Base-by-base conservation (phyloP, 208 protist genomes). In the Leishmania martiniquensis region DNA sequence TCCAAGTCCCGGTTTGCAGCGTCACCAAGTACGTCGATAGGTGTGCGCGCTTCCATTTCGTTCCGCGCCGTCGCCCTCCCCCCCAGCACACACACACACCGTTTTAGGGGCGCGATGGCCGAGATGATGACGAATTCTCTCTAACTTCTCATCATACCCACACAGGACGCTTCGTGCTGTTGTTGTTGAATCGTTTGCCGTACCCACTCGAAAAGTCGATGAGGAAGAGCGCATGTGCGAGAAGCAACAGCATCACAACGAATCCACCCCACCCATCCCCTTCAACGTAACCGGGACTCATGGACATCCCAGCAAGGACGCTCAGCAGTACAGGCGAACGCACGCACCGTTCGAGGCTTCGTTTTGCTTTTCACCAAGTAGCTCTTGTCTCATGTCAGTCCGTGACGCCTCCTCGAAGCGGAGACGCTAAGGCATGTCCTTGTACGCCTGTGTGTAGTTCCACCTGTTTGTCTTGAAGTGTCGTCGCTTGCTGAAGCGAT, bases 401-500 rank as follows among this genome's bases (percentile, higher is more conserved):
- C 4, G 47, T 17, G n/a, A 57, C 67, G 1, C 17, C 13, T 10
- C 67, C 9, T 25, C 42, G n/a, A 5, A 17, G 39, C 39, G 42
- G 42, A 7, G 17, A 45, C 70, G 25, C 42, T 80, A 97, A 59
- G 94, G 94, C 94, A 97, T 97, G 67, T 97, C 94, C 78, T 93
- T 91, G 83, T 97, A 97, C 15, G 94, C 94, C 86, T 96, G 94
- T 47, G 89, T 90, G 81, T 97, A 97, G 81, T 97, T 97, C 92
- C 94, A 97, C 13, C 94, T 80, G 76, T 97, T 97, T 17, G 94
- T 97, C 79, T 97, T 97, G 72, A 96, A 97, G 81, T 95, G 91
- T 25, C 81, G 80, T 70, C 89, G 84, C 70, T 89, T 93, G 77
- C 90, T 95, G 71, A 96, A 97, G 22, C 92, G 90, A 70, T 97